Evolutionary conservation across 208 protist species (phyloP).

Genomic region (Angomonas deanei): DNA sequence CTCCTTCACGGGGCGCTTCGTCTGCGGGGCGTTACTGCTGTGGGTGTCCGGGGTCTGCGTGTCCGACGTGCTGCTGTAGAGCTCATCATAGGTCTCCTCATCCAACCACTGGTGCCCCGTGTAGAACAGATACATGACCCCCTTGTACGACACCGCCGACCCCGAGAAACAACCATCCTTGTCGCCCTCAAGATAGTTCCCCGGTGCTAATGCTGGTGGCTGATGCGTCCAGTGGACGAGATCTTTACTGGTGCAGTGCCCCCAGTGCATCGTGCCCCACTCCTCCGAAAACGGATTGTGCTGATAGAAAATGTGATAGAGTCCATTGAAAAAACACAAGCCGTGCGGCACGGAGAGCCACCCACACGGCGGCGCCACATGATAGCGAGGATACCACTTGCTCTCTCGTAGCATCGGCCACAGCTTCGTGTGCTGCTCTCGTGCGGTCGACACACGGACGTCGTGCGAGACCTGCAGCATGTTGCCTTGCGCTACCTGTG

Average conservation of each 20-base stretch:
- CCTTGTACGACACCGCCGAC: constrained; percentile 25
- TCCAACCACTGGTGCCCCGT: constrained; percentile 36
- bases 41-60: neutral
- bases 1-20: neutral
- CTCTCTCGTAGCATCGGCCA: constrained; percentile 11
- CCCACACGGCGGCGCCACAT: constrained; percentile 23
- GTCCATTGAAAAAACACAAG: constrained; percentile 26
- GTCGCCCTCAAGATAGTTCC: constrained; percentile 21
- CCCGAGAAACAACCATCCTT: constrained; percentile 54
- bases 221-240: constrained; percentile 39
- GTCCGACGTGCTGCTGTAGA: neutral
- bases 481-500: neutral
- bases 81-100: constrained; percentile 9
- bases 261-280: constrained; percentile 56
- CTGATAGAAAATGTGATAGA: constrained; percentile 47
- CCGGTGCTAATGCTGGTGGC: constrained; percentile 31
- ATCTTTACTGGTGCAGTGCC: constrained; percentile 31
- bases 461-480: constrained; percentile 9
- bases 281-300: constrained; percentile 35
- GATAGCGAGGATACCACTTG: constrained; percentile 40
- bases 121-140: constrained; percentile 44
- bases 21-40: neutral
- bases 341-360: constrained; percentile 46
- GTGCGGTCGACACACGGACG: constrained; percentile 22
- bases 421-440: constrained; percentile 6